Percentiles rank a stretch among this genome's conserved stretches.
phyloP scores from a whole-genome alignment of 192 early-diverging fungal genomes.

The Dissophora ornata region DNA sequence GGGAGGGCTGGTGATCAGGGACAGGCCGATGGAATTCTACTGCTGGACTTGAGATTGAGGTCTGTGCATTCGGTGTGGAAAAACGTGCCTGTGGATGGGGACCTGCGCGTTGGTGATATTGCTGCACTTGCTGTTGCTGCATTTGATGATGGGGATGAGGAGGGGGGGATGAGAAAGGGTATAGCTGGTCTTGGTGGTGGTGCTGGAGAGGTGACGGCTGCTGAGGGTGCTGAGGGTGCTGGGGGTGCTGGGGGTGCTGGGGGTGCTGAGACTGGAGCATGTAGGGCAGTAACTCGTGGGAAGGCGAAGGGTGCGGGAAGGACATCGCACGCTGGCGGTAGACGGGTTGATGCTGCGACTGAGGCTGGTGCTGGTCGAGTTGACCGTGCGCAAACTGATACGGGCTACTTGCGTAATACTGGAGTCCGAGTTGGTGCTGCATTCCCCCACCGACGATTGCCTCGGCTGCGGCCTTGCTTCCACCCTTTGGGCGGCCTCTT shows the following conservation, averaged over 20 bases:
- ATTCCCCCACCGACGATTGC: background rate
- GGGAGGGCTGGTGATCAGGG: background rate
- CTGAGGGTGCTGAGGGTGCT: background rate
- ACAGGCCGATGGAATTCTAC: background rate
- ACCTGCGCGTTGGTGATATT: conserved; percentile 1
- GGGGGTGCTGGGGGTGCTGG: background rate
- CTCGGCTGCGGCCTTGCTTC: conserved; percentile 26
- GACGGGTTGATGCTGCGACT: too few relatives aligned
- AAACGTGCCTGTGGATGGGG: conserved; percentile 1
- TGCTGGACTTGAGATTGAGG: background rate
- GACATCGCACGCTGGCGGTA: conserved; percentile 17
- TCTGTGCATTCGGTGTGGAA: background rate
- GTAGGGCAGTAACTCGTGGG: background rate
- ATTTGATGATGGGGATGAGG: conserved; percentile 4
- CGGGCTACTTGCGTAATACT: background rate
- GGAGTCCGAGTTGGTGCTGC: conserved; percentile 3
- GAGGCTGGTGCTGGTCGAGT: conserved; percentile 10
- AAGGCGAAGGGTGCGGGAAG: conserved; percentile 4
- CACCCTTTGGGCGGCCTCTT: conserved; percentile 45
- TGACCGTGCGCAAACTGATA: conserved; percentile 7
- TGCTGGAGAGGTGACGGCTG: too few relatives aligned
- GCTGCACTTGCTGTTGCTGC: conserved; percentile 21
- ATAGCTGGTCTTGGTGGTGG: too few relatives aligned
- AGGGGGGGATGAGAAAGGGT: background rate
- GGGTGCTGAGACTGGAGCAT: conserved; percentile 13